Percentiles rank a stretch among this genome's conserved stretches.
Evolutionary conservation across 2,329 filamentous ascomycete genomes (phyloP).

Genomic region (Penicillium crustosum): DNA sequence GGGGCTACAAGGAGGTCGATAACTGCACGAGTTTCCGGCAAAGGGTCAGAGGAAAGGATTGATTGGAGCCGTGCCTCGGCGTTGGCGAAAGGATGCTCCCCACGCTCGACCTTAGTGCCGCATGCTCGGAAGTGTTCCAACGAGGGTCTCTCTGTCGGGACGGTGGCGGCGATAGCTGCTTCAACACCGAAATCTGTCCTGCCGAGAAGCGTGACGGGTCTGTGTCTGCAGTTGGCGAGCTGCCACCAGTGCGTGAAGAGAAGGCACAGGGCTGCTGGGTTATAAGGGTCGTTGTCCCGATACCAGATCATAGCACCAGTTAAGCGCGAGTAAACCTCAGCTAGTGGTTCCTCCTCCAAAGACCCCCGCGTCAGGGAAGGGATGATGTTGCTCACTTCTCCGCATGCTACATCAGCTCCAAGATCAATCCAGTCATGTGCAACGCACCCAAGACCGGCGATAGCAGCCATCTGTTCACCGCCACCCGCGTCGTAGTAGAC

Average conservation of each 20-base stretch:
- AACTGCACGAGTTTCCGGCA: conserved; percentile 11
- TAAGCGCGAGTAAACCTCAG: conserved; percentile 14
- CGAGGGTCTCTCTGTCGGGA: conserved; percentile 11
- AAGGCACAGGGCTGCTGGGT: conserved; percentile 15
- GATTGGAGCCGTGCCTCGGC: conserved; percentile 11
- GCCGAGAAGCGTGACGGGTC: conserved; percentile 13
- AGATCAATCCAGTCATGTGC: conserved; percentile 15
- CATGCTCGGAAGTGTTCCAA: conserved; percentile 14
- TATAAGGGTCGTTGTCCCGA: conserved; percentile 18
- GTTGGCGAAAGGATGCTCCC: conserved; percentile 9
- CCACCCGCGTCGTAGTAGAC: conserved; percentile 17
- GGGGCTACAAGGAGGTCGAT: conserved; percentile 13
- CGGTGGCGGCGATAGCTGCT: conserved; percentile 10
- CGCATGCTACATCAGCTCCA: conserved; percentile 13
- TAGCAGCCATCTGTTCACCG: conserved; percentile 17
- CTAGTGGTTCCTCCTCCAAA: conserved; percentile 9
- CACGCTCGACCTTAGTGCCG: conserved; percentile 12
- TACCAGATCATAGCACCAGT: conserved; percentile 17
- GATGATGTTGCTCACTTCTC: conserved; percentile 18
- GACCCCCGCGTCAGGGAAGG: conserved; percentile 13
- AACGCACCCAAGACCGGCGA: conserved; percentile 17
- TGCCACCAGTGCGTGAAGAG: conserved; percentile 18
- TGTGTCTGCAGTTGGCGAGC: conserved; percentile 17
- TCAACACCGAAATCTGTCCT: conserved; percentile 10
- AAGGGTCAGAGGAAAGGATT: conserved; percentile 1